Percentiles rank a stretch among this genome's conserved stretches.
These are phyloP conservation scores for Xylariaceae sp. DNA, from an alignment of 2,329 filamentous ascomycete species.

Conservation along the genomic window DNA sequence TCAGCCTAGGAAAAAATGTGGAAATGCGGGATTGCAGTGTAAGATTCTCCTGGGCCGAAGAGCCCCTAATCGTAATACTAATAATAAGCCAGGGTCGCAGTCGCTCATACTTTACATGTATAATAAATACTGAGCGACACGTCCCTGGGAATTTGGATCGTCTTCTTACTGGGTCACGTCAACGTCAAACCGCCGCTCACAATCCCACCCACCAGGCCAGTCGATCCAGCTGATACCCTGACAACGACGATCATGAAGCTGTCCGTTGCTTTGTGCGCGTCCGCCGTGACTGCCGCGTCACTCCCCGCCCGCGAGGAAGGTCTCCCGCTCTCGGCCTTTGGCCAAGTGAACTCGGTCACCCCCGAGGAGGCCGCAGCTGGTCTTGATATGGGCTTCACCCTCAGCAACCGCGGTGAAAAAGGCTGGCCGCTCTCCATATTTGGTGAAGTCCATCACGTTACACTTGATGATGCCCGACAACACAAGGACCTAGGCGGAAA, in stretches of 20 bases:
- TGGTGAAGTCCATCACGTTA: constrained; percentile 33
- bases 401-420: constrained; percentile 10
- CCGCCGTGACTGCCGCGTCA: constrained; percentile 36
- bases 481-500: constrained; percentile 35
- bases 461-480: constrained; percentile 28
- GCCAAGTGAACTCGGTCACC: constrained; percentile 21
- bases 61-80: constrained; percentile 20
- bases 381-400: constrained; percentile 10
- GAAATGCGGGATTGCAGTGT: constrained; percentile 21
- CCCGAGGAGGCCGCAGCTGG: constrained; percentile 26
- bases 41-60: constrained; percentile 16
- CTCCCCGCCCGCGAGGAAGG: constrained; percentile 28
- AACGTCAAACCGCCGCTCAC: constrained; percentile 16
- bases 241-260: constrained; percentile 37
- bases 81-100: no score
- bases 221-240: constrained; percentile 5
- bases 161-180: constrained; percentile 17
- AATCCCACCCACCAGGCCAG: constrained; percentile 12
- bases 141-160: constrained; percentile 25
- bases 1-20: constrained; percentile 16
- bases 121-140: constrained; percentile 22
- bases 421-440: constrained; percentile 35
- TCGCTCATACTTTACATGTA: no score
- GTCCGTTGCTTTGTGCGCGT: constrained; percentile 34
- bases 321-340: constrained; percentile 26